Evolutionary conservation across 768 basidiomycete species (phyloP).

Genomic region (Boletus barrowsii): DNA sequence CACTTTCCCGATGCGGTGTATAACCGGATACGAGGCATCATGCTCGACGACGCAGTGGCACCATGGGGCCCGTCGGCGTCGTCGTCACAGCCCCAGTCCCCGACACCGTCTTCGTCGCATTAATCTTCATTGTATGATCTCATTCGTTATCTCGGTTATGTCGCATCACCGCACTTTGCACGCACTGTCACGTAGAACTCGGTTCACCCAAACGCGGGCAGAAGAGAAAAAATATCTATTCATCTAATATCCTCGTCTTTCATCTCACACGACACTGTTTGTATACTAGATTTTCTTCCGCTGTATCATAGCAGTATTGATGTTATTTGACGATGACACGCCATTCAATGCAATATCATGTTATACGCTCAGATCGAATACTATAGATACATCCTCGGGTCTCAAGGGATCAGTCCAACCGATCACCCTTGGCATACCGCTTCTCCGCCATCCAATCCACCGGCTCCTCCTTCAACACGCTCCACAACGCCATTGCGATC

Average conservation of each 20-base stretch:
- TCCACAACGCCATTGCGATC: constrained; percentile 12
- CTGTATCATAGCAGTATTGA: too few species aligned
- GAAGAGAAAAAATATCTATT: too few species aligned
- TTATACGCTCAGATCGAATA: too few species aligned
- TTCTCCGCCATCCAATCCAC: constrained; percentile 10
- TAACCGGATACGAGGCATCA: constrained; percentile 75
- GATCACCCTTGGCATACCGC: constrained; percentile 18
- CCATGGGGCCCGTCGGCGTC: constrained; percentile 35
- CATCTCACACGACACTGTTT: too few species aligned
- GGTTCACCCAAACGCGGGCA: too few species aligned
- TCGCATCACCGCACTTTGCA: neutral
- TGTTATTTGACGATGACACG: too few species aligned
- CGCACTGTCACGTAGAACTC: too few species aligned
- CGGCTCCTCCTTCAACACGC: constrained; percentile 17
- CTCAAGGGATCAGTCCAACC: constrained; percentile 20
- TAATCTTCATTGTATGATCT: neutral
- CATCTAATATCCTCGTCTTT: too few species aligned
- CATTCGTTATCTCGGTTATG: neutral
- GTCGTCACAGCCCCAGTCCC: constrained; percentile 11
- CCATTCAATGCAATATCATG: too few species aligned
- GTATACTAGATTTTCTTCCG: too few species aligned
- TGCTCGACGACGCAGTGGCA: constrained; percentile 64
- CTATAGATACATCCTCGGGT: too few species aligned
- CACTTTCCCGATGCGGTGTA: constrained; percentile 77
- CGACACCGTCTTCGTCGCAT: neutral